Conservation (phyloP, 129 eudicot species). For the Escallonia rubra region DNA sequence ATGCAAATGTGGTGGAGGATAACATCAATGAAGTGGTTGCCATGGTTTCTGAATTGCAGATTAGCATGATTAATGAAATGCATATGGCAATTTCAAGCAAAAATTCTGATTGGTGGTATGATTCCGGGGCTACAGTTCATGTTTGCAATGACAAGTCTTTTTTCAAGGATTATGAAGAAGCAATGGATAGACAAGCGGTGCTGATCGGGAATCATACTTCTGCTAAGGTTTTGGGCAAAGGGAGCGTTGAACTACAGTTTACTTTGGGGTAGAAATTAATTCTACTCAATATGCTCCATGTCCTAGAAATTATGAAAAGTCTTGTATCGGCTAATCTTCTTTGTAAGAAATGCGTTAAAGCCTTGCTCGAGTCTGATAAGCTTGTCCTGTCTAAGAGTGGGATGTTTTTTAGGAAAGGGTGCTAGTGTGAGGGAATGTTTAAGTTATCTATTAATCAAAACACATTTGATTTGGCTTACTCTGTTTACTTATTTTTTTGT, state of each 20-base stretch:
- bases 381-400: slow-evolving; percentile 7
- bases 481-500: too few relatives aligned
- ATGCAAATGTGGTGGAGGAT: neutral
- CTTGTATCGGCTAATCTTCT: neutral
- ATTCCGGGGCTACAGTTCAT: too few relatives aligned
- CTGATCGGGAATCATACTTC: slow-evolving; percentile 7
- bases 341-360: slow-evolving; percentile 13
- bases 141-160: slow-evolving; percentile 4
- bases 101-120: too few relatives aligned
- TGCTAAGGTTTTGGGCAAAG: slow-evolving; percentile 8
- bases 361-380: slow-evolving; percentile 15
- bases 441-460: slow-evolving; percentile 7
- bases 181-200: slow-evolving; percentile 1
- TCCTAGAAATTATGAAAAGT: slow-evolving; percentile 17
- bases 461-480: too few relatives aligned
- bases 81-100: too few relatives aligned
- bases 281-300: slow-evolving; percentile 2
- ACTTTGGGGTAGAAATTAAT: slow-evolving; percentile 7
- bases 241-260: slow-evolving; percentile 5
- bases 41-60: neutral
- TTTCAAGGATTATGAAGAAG: neutral
- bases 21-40: neutral
- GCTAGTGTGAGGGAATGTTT: slow-evolving; percentile 14
- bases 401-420: slow-evolving; percentile 6
- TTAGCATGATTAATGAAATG: too few relatives aligned